Percentiles rank a stretch among this genome's conserved stretches.
Conservation (phyloP, 192 early-diverging fungal species). For the Pilaira anomala region DNA sequence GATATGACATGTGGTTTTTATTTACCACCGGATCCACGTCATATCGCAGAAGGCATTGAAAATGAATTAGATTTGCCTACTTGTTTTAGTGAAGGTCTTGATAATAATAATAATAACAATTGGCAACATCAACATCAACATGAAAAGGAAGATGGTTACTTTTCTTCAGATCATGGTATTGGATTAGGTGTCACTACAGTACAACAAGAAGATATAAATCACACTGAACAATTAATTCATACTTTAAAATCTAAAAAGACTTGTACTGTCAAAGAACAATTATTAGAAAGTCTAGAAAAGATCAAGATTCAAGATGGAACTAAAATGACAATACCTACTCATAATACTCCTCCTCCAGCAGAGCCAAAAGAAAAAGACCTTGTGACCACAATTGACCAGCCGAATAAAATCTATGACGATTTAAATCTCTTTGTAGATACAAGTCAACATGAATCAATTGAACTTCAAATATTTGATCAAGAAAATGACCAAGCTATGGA, state of each 20-base stretch:
- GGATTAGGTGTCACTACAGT: background rate
- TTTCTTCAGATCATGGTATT: constrained; percentile 6
- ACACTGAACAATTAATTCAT: constrained; percentile 26
- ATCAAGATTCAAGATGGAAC: background rate
- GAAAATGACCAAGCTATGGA: constrained; percentile 35
- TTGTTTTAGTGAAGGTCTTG: background rate
- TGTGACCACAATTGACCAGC: background rate
- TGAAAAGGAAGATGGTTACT: background rate
- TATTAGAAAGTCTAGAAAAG: constrained; percentile 22
- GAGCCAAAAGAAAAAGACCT: background rate
- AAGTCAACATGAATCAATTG: constrained; percentile 13
- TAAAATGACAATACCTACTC: background rate
- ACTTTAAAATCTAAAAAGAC: constrained; percentile 31
- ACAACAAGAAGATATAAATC: background rate
- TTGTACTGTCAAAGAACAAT: constrained; percentile 18
- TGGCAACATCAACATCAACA: constrained; percentile 27
- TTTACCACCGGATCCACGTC: background rate
- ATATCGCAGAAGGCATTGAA: constrained; percentile 32
- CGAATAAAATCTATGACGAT: constrained; percentile 44
- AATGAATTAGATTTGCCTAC: constrained; percentile 27
- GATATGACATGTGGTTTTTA: constrained; percentile 52
- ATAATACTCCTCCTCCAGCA: background rate
- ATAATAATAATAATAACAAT: constrained; percentile 11
- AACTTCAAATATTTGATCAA: constrained; percentile 37
- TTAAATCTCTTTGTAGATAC: constrained; percentile 44